Conservation (phyloP, 2,329 filamentous ascomycete species). For the Aspergillus clavatus region DNA sequence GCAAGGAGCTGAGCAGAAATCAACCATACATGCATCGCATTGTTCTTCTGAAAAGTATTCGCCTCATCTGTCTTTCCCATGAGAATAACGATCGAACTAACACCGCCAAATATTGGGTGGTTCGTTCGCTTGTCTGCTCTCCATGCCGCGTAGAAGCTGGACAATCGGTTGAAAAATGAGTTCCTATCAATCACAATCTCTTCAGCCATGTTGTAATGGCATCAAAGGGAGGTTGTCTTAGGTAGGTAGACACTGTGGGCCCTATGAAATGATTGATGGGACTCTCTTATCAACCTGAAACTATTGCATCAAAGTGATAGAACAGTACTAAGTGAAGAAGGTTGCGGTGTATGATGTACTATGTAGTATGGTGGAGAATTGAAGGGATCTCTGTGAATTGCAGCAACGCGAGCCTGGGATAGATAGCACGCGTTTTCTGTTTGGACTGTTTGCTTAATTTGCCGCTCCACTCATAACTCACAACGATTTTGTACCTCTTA, state of each 20-base stretch:
- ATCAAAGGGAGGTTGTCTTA: conserved; percentile 10
- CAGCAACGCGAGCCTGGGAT: conserved; percentile 1
- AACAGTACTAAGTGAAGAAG: background rate
- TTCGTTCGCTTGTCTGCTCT: conserved; percentile 90
- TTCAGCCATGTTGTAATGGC: conserved; percentile 52
- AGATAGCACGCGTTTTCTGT: conserved; percentile 7
- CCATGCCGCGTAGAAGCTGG: conserved; percentile 84
- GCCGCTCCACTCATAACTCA: too few species aligned
- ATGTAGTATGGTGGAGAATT: background rate
- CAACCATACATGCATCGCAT: conserved; percentile 80
- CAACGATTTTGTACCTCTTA: conserved; percentile 1
- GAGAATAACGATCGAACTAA: conserved; percentile 77
- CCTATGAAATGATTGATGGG: too few species aligned
- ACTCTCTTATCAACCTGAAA: too few species aligned
- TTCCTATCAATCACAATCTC: conserved; percentile 95
- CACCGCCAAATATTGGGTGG: conserved; percentile 80
- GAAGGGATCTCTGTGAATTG: too few species aligned
- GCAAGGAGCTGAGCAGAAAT: background rate
- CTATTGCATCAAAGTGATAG: too few species aligned
- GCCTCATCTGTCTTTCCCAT: conserved; percentile 94
- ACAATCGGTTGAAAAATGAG: conserved; percentile 88
- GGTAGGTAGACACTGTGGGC: too few species aligned
- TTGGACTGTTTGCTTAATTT: conserved; percentile 17
- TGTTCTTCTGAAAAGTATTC: conserved; percentile 88
- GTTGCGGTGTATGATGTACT: background rate